Conservation (phyloP, 2,329 filamentous ascomycete genomes). For the Rasamsonia emersonii region DNA sequence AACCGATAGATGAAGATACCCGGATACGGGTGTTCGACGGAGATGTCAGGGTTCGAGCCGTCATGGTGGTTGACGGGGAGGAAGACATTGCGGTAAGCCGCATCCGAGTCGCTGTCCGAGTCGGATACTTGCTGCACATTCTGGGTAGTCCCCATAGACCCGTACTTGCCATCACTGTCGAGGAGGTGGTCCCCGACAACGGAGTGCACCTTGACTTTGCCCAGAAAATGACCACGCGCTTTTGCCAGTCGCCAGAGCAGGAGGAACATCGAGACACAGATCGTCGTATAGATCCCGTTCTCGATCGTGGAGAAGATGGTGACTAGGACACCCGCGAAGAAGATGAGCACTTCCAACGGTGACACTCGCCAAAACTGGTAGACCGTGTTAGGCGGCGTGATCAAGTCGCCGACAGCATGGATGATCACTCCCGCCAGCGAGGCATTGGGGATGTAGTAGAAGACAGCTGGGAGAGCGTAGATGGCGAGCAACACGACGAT, state of each 20-base stretch:
- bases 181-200: conserved; percentile 67
- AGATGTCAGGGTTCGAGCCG: conserved; percentile 77
- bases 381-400: conserved; percentile 81
- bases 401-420: conserved; percentile 85
- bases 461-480: conserved; percentile 78
- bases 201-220: conserved; percentile 73
- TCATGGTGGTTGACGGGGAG: conserved; percentile 80
- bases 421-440: conserved; percentile 84
- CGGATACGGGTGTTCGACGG: conserved; percentile 73
- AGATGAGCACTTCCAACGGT: conserved; percentile 82
- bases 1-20: conserved; percentile 96
- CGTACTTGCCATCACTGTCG: conserved; percentile 56
- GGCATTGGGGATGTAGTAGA: conserved; percentile 85
- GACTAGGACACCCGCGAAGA: conserved; percentile 85
- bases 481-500: conserved; percentile 79
- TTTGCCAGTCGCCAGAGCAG: conserved; percentile 78
- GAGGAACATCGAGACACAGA: conserved; percentile 65
- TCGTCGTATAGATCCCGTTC: conserved; percentile 82
- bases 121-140: conserved; percentile 6
- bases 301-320: conserved; percentile 86
- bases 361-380: conserved; percentile 95
- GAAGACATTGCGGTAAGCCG: conserved; percentile 66
- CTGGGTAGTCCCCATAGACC: conserved; percentile 38
- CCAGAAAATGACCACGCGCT: conserved; percentile 74
- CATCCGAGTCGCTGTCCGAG: conserved; percentile 33